Conservation (phyloP, 345 rosid species). For the Brassica nigra region DNA sequence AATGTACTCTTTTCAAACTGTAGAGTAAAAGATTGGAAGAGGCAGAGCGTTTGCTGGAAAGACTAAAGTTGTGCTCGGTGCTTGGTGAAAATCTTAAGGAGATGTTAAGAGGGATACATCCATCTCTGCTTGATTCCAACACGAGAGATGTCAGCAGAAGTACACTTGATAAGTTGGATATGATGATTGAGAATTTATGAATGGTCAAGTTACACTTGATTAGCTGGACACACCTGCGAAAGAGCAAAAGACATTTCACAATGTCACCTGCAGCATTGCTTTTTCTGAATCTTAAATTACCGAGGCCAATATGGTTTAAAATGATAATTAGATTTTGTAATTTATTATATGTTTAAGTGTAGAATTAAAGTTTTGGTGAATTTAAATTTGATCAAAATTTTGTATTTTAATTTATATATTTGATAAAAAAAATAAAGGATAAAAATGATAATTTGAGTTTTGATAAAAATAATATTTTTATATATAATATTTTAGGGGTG, state of each 20-base stretch:
- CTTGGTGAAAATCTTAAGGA: slow-evolving; percentile 61
- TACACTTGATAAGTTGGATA: slow-evolving; percentile 52
- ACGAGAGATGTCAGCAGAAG: slow-evolving; percentile 48
- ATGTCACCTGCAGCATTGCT: too few species aligned
- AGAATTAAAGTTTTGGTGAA: too few species aligned
- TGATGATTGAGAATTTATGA: slow-evolving; percentile 48
- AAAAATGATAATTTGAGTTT: too few species aligned
- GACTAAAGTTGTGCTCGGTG: slow-evolving; percentile 50
- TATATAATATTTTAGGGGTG: too few species aligned
- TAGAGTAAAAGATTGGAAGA: slow-evolving; percentile 53
- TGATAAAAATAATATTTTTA: too few species aligned
- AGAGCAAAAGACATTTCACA: slow-evolving; percentile 46
- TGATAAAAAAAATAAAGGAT: too few species aligned
- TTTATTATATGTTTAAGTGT: too few species aligned
- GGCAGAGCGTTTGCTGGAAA: slow-evolving; percentile 47
- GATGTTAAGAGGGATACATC: slow-evolving; percentile 47
- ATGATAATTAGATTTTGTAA: too few species aligned
- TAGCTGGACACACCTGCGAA: slow-evolving; percentile 59
- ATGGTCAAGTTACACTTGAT: slow-evolving; percentile 47
- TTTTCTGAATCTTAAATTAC: too few species aligned
- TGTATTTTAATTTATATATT: too few species aligned
- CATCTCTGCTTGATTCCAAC: slow-evolving; percentile 46
- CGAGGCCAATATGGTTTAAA: too few species aligned
- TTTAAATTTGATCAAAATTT: too few species aligned
- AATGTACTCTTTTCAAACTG: not conserved